Conservation (phyloP, 257 asterid species). For the Fraxinus cuspidata region DNA sequence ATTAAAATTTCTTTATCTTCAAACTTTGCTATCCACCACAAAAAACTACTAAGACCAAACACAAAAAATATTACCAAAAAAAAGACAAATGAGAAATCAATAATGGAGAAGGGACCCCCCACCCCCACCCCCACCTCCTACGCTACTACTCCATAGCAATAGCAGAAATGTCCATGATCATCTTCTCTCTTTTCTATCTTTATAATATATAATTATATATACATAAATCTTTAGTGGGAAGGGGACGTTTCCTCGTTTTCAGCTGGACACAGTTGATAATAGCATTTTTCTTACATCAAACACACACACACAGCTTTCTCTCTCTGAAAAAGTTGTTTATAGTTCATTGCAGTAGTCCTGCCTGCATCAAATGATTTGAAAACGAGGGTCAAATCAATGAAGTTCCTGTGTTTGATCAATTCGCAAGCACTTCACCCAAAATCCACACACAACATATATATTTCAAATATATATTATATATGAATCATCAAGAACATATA, state of each 20-base stretch:
- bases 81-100: slow-evolving; percentile 39
- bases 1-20: slow-evolving; percentile 43
- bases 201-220: background rate
- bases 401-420: slow-evolving; percentile 26
- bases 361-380: slow-evolving; percentile 28
- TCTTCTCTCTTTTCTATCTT: background rate
- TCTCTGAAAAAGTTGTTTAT: slow-evolving; percentile 6
- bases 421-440: slow-evolving; percentile 30
- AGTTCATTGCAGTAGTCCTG: slow-evolving; percentile 9
- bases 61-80: slow-evolving; percentile 1
- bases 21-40: slow-evolving; percentile 38
- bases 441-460: background rate
- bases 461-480: background rate
- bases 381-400: slow-evolving; percentile 23
- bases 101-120: slow-evolving; percentile 34
- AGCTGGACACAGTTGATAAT: slow-evolving; percentile 21
- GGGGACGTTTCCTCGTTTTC: slow-evolving; percentile 58
- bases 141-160: slow-evolving; percentile 19
- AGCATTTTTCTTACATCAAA: slow-evolving; percentile 37
- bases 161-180: slow-evolving; percentile 21
- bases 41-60: slow-evolving; percentile 20
- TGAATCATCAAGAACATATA: background rate
- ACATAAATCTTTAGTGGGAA: slow-evolving; percentile 27
- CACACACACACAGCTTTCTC: slow-evolving; percentile 11
- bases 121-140: background rate